Base-by-base conservation (phyloP, 169 alveolate species). In the Neospora caninum region DNA sequence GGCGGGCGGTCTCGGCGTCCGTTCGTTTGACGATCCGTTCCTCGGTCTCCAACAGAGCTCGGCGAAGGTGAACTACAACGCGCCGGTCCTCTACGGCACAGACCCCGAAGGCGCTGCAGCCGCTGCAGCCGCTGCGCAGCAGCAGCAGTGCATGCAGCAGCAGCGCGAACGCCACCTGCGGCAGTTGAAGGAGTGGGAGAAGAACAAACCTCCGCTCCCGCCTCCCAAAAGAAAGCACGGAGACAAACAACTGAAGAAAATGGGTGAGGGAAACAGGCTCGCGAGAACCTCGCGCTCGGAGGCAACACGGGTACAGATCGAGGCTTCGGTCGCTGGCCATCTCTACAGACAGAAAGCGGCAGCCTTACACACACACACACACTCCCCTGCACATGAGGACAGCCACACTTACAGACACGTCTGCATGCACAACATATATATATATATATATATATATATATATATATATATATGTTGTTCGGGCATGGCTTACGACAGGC, bases 121-220 rank as follows among this genome's bases (percentile, higher is more conserved):
- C 13, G 94, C 94, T 38, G 94, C 94, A 25, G 92, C 69, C 18
- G 94, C 94, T 13, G 94, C 95, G 69, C 78, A 92, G 53, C 94
- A 92, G 92, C 94, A 92, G 96, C 95, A 82, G 88, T 88, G 70
- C 45, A 29, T 69, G 80, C 94, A 92, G 73, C 94, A 92, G 88
- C 96, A 96, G 88, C 96, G 96, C 73, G 97, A 96, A 87, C 95
- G 95, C 82, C 98, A 97, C 92, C 93, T 96, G 82, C 93, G 96
- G 58, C 89, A 96, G 88, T 93, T 97, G 94, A 96, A 88, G 67
- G 97, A 97, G 94, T 97, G 98, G 98, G 97, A 96, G 67, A 97
- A 97, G 93, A 96, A 95, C 93, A 97, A 97, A 93, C 94, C 96
- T n/a, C 97, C 97, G 91, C 95, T 97, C 39, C 98, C 98, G 38